phyloP scores from a whole-genome alignment of 805 yeast species.

The Cyberlindnera suaveolens region DNA sequence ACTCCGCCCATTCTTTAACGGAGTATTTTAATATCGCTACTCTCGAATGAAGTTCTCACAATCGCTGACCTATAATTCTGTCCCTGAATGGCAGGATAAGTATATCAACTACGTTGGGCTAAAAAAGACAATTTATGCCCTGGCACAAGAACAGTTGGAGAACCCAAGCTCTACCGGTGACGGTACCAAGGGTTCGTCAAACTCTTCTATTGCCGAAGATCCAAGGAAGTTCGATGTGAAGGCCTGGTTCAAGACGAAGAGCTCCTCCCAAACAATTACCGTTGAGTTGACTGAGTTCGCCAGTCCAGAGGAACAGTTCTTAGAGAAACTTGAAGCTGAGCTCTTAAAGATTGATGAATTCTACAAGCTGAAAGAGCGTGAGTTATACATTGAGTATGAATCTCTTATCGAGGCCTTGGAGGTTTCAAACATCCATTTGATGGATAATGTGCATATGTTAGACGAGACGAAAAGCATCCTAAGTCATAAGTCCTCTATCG shows the following conservation, averaged over 20 bases:
- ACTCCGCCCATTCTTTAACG: too few species aligned
- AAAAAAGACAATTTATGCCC: conserved; percentile 49
- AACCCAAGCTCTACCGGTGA: conserved; percentile 1
- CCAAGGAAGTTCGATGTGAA: background rate
- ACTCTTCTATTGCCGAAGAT: conserved; percentile 8
- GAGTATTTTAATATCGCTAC: too few species aligned
- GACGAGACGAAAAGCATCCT: conserved; percentile 19
- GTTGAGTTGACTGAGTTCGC: conserved; percentile 24
- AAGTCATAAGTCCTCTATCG: conserved; percentile 18
- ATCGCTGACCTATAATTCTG: conserved; percentile 57
- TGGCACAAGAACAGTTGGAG: conserved; percentile 36
- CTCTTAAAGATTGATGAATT: conserved; percentile 47
- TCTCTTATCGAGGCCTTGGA: conserved; percentile 43
- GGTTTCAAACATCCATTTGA: conserved; percentile 24
- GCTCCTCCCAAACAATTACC: conserved; percentile 8
- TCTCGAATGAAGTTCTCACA: conserved; percentile 60
- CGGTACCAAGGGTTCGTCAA: conserved; percentile 2
- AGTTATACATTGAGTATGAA: conserved; percentile 39
- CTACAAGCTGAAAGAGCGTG: conserved; percentile 40
- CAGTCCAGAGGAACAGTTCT: conserved; percentile 35
- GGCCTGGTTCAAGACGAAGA: conserved; percentile 5
- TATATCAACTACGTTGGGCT: conserved; percentile 64
- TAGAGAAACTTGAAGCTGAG: conserved; percentile 41
- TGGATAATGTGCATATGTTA: conserved; percentile 20
- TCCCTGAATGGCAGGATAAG: conserved; percentile 85